Base-by-base conservation (phyloP, 1,139 yeast genomes). In the Candida glucosophila region DNA sequence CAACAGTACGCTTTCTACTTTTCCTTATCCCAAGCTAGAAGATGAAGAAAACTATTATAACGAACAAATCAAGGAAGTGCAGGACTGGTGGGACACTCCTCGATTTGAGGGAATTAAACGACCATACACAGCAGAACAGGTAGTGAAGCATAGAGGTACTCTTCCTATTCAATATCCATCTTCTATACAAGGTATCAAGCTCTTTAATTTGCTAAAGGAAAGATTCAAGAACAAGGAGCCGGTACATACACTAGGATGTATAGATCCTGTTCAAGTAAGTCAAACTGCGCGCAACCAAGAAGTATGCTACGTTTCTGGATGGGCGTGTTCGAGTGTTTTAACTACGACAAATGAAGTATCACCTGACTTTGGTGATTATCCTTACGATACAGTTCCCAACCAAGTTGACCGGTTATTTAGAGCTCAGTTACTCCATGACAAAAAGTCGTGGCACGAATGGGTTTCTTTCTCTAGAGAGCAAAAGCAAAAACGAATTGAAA, bases 301-400 rank as follows among this genome's bases (percentile, higher is more conserved):
- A 32, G 66, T 68, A n/a, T 62, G 68, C 5, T 75, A 75, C 39
- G 67, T 73, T 8, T 69, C 77, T 12, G 81, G 82, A 3, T 73
- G 78, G 68, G 77, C 76, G 2, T 25, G 28, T 17, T 25, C 28
- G 4, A 69, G 74, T 26, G 41, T 33, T 15, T 17, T 35, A 2
- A 30, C 37, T 10, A 27, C 23, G 9, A 39, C 36, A 3, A 35
- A 36, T 23, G 41, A 37, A 19, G 36, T 35, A n/a, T 39, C 40
- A 0, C 35, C 35, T 5, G 41, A 37, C 24, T 39, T 33, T 27
- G 40, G 39, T 7, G 41, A 37, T 20, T 37, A 37, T 20, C 40
- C 41, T 3, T 73, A 73, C 44, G 76, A 74, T 37, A 75, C 81
- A 0, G 78, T 75, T 3, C 81, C 81, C 15, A 71, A 69, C 39